These are phyloP conservation scores for Neurospora tetraspora DNA, from an alignment of 495 filamentous ascomycete genomes.

Conservation along the genomic window DNA sequence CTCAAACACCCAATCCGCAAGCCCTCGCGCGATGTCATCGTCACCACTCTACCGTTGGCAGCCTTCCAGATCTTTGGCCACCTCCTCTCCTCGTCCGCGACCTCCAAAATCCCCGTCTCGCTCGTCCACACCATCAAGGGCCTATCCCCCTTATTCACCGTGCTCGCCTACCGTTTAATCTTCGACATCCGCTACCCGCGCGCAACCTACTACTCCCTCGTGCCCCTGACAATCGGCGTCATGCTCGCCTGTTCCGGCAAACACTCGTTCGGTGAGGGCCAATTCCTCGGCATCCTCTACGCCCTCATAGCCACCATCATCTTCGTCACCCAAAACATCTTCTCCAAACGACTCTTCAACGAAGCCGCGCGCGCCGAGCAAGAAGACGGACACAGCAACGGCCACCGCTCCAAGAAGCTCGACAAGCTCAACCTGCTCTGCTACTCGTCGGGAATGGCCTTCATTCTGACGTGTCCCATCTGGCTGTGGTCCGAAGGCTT, in stretches of 20 bases:
- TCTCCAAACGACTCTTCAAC: conserved; percentile 98
- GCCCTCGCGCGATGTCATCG: conserved; percentile 74
- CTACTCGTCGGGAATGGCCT: conserved; percentile 88
- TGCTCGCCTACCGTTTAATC: conserved; percentile 81
- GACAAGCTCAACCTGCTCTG: conserved; percentile 96
- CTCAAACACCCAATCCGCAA: conserved; percentile 73
- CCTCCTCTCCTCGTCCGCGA: conserved; percentile 86
- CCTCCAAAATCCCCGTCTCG: conserved; percentile 87
- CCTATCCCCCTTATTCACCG: conserved; percentile 93
- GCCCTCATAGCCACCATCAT: conserved; percentile 81
- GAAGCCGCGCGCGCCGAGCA: conserved; percentile 75
- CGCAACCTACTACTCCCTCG: conserved; percentile 84
- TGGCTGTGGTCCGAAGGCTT: conserved; percentile 91
- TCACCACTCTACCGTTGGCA: conserved; percentile 79
- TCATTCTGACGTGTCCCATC: conserved; percentile 80
- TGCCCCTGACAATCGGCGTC: conserved; percentile 86
- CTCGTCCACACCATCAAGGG: conserved; percentile 98
- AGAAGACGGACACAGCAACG: conserved; percentile 37
- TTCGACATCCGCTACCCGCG: conserved; percentile 80
- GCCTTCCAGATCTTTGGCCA: conserved; percentile 91
- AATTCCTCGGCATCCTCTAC: conserved; percentile 78
- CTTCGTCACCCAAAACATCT: conserved; percentile 98
- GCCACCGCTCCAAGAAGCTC: conserved; percentile 56
- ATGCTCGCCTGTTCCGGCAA: conserved; percentile 91
- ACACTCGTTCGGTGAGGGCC: conserved; percentile 52